Evolutionary conservation across 495 filamentous ascomycete species (phyloP).

Genomic region (Penicilliopsis zonata): DNA sequence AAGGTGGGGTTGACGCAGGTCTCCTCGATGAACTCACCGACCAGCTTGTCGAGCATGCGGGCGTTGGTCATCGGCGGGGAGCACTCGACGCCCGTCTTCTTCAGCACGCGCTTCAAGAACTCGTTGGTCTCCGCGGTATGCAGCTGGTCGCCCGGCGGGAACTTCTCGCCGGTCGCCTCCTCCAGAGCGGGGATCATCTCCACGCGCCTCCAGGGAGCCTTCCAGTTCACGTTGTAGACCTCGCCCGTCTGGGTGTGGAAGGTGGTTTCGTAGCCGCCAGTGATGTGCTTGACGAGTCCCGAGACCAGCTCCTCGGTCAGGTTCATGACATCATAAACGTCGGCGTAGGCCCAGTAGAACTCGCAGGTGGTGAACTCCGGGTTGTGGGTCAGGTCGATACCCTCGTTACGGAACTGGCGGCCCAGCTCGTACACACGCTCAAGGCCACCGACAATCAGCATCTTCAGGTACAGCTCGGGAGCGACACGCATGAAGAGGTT

Average conservation of each 20-base stretch:
- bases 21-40: conserved; percentile 91
- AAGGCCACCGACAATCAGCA: conserved; percentile 85
- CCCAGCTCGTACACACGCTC: conserved; percentile 92
- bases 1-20: conserved; percentile 93
- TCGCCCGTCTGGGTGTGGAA: conserved; percentile 77
- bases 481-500: conserved; percentile 92
- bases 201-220: conserved; percentile 80
- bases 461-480: conserved; percentile 92
- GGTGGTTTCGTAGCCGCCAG: conserved; percentile 70
- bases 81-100: conserved; percentile 87
- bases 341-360: conserved; percentile 93
- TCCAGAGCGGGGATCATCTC: conserved; percentile 97
- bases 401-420: conserved; percentile 87
- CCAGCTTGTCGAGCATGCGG: conserved; percentile 95
- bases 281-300: conserved; percentile 80
- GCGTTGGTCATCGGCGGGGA: conserved; percentile 83
- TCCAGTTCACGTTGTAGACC: conserved; percentile 86
- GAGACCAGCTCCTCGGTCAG: conserved; percentile 91
- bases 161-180: conserved; percentile 79
- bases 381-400: conserved; percentile 94
- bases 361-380: conserved; percentile 97
- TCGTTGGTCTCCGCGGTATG: conserved; percentile 80
- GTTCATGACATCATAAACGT: conserved; percentile 86
- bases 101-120: conserved; percentile 71
- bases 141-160: conserved; percentile 78